Conservation (phyloP, 2,329 filamentous ascomycete species). For the Penicillium sp. region DNA sequence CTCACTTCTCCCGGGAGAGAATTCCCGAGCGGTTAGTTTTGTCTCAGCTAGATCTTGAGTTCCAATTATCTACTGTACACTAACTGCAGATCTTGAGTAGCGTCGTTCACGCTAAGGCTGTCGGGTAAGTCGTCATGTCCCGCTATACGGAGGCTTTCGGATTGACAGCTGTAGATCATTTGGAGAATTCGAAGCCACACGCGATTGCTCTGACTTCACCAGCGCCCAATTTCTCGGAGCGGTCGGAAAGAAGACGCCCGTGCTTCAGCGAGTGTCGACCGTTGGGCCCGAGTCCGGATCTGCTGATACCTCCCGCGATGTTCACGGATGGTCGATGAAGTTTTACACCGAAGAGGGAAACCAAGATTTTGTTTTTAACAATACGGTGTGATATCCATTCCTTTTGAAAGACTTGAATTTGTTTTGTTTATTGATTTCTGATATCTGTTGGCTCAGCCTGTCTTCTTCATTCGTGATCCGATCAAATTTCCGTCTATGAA, state of each 20-base stretch:
- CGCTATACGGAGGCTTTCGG: no score
- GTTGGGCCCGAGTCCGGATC: conserved; percentile 52
- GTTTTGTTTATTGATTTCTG: neutral
- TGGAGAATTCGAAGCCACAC: conserved; percentile 65
- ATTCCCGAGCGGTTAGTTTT: conserved; percentile 60
- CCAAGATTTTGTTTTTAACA: no score
- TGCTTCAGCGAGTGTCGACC: conserved; percentile 54
- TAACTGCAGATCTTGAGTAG: no score
- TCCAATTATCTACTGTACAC: neutral
- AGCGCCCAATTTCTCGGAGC: conserved; percentile 58
- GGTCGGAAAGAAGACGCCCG: conserved; percentile 58
- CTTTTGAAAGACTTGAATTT: neutral
- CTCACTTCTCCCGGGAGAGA: conserved; percentile 64
- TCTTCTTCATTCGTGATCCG: conserved; percentile 58
- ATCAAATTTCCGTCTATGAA: conserved; percentile 73
- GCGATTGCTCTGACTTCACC: conserved; percentile 62
- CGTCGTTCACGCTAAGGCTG: conserved; percentile 26
- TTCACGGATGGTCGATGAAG: no score
- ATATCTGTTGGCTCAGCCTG: neutral
- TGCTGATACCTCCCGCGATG: conserved; percentile 54
- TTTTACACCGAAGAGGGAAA: no score
- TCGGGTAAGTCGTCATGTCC: conserved; percentile 35
- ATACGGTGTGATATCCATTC: no score
- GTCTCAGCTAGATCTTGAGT: no score
- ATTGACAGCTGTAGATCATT: conserved; percentile 36